Evolutionary conservation across 2,329 filamentous ascomycete species (phyloP).

Genomic region (Pseudogymnoascus sp.): DNA sequence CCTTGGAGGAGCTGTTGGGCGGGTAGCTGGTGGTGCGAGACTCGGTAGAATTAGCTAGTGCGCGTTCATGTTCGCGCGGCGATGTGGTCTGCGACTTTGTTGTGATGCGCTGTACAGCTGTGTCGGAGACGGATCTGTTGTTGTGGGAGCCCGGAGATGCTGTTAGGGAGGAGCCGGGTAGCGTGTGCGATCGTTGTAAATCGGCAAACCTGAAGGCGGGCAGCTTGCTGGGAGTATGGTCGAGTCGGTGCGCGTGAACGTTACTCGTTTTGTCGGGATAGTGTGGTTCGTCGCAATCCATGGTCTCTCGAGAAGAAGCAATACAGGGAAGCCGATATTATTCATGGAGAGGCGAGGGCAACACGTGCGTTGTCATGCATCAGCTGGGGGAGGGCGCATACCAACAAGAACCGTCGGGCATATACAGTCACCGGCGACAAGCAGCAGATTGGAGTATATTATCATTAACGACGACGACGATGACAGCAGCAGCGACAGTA

Average conservation of each 20-base stretch:
- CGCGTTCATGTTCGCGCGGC: not conserved
- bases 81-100: not conserved
- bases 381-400: slow-evolving; percentile 1
- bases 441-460: not conserved
- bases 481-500: not conserved
- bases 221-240: slow-evolving; percentile 5
- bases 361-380: slow-evolving; percentile 4
- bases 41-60: slow-evolving; percentile 3
- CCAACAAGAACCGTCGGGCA: not conserved
- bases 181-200: not conserved
- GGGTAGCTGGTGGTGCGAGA: not conserved
- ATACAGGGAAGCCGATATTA: not conserved
- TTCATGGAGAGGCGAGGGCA: slow-evolving; percentile 3
- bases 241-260: slow-evolving; percentile 1
- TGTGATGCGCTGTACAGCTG: not conserved
- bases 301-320: slow-evolving; percentile 4
- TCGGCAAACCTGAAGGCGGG: slow-evolving; percentile 9
- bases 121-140: not conserved
- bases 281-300: slow-evolving; percentile 4
- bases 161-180: not conserved
- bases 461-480: slow-evolving; percentile 5
- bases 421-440: not conserved
- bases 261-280: slow-evolving; percentile 1
- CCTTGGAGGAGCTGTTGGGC: slow-evolving; percentile 1
- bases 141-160: not conserved